Percentiles rank a stretch among this genome's conserved stretches.
These are phyloP conservation scores for Combretum micranthum DNA, from an alignment of 345 rosid genomes.

Conservation along the genomic window DNA sequence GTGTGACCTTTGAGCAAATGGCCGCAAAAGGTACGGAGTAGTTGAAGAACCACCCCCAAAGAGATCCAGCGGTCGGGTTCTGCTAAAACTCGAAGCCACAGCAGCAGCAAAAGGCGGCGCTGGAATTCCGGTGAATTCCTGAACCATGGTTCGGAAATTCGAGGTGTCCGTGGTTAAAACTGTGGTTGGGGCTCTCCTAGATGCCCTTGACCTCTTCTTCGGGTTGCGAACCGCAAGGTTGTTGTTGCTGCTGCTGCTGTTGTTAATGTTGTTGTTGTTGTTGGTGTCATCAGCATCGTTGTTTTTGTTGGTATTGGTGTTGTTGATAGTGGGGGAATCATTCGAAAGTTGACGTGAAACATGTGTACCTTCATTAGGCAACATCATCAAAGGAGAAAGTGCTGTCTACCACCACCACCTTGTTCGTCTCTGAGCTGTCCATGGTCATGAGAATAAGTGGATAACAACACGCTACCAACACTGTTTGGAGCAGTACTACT, in stretches of 20 bases:
- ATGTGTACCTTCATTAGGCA: too few relatives aligned
- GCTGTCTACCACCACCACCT: conserved; percentile 3
- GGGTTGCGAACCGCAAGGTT: conserved; percentile 28
- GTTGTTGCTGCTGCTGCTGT: conserved; percentile 11
- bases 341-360: too few relatives aligned
- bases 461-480: too few relatives aligned
- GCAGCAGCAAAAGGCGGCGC: conserved; percentile 54
- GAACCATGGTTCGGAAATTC: conserved; percentile 88
- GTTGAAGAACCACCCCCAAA: conserved; percentile 33
- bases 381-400: conserved; percentile 10
- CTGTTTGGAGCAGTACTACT: conserved; percentile 20
- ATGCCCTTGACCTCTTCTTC: conserved; percentile 75
- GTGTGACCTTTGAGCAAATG: background rate
- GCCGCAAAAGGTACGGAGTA: conserved; percentile 22
- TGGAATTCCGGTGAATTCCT: conserved; percentile 84
- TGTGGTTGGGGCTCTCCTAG: conserved; percentile 82
- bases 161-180: conserved; percentile 71
- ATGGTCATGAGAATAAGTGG: too few relatives aligned
- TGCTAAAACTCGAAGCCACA: conserved; percentile 29
- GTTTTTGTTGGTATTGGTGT: too few relatives aligned
- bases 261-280: conserved; percentile 17
- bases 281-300: conserved; percentile 16
- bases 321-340: too few relatives aligned
- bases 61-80: conserved; percentile 45
- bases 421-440: too few relatives aligned